These are phyloP conservation scores for Aquanectria penicillioides DNA, from an alignment of 2,329 filamentous ascomycete species.

Conservation along the genomic window DNA sequence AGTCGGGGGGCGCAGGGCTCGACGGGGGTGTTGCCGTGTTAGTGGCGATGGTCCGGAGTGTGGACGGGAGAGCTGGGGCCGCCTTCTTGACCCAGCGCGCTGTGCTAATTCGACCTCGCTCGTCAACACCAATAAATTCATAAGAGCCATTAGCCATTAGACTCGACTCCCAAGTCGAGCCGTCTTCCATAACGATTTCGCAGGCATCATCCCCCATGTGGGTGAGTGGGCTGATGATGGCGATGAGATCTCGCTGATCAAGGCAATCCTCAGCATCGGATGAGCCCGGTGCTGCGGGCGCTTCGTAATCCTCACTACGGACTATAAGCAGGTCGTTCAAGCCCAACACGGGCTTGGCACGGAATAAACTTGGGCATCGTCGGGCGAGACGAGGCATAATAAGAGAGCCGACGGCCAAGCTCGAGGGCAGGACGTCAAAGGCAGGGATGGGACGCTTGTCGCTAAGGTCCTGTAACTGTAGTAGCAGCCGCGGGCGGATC, in stretches of 20 bases:
- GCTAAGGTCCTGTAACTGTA: conserved; percentile 77
- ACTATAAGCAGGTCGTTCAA: conserved; percentile 77
- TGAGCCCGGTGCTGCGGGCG: conserved; percentile 34
- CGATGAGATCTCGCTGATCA: conserved; percentile 66
- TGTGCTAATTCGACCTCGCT: conserved; percentile 66
- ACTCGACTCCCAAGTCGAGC: conserved; percentile 66
- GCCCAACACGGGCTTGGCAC: conserved; percentile 70
- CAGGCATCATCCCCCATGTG: conserved; percentile 60
- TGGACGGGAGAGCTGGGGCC: conserved; percentile 33
- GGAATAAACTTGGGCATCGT: conserved; percentile 71
- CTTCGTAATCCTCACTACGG: conserved; percentile 73
- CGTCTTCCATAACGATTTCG: conserved; percentile 74
- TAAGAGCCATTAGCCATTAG: conserved; percentile 67
- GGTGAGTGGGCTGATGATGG: conserved; percentile 72
- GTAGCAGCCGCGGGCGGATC: conserved; percentile 72
- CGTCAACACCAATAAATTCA: conserved; percentile 71
- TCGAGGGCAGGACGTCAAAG: conserved; percentile 78
- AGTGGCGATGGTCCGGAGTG: conserved; percentile 20
- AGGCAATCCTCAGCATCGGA: conserved; percentile 58
- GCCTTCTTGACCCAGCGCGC: conserved; percentile 74
- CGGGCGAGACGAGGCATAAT: conserved; percentile 69
- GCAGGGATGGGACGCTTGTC: conserved; percentile 72
- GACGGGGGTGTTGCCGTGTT: conserved; percentile 36
- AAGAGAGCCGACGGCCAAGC: conserved; percentile 63
- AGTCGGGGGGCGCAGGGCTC: conserved; percentile 49